A percentile compares a stretch with the other conserved stretches of the same genome.
Evolutionary conservation across 2,329 filamentous ascomycete species (phyloP).

Genomic region (Sclerotinia nivalis): DNA sequence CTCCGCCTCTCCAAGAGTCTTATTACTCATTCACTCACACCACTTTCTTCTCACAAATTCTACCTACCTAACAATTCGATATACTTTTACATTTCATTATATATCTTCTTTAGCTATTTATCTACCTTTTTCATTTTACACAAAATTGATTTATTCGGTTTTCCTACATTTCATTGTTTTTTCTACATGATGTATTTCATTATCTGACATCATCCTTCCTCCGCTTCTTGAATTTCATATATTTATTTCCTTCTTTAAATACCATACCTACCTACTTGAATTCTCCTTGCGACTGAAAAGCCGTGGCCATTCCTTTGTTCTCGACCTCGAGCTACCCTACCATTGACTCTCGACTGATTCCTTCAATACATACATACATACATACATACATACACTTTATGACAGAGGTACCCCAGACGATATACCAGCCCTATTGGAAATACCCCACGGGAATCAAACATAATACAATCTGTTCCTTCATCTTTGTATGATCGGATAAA

Average conservation of each 20-base stretch:
- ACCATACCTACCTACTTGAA: neutral
- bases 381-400: neutral
- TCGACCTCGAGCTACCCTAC: neutral
- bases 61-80: neutral
- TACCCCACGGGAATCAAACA: constrained; percentile 12
- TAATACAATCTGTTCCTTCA: neutral
- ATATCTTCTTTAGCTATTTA: neutral
- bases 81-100: neutral
- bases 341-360: no score
- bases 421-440: neutral
- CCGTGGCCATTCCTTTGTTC: constrained; percentile 22
- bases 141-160: neutral
- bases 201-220: constrained; percentile 17
- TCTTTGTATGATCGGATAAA: neutral
- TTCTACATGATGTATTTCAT: neutral
- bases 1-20: neutral
- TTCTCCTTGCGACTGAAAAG: constrained; percentile 12
- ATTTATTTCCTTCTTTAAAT: neutral
- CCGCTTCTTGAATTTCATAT: neutral
- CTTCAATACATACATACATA: neutral
- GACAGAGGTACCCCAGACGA: neutral
- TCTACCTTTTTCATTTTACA: neutral
- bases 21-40: no score
- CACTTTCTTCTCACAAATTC: neutral
- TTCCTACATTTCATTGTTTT: neutral